phyloP scores from a whole-genome alignment of 2,329 filamentous ascomycete species.

The Colletotrichum tropicale region DNA sequence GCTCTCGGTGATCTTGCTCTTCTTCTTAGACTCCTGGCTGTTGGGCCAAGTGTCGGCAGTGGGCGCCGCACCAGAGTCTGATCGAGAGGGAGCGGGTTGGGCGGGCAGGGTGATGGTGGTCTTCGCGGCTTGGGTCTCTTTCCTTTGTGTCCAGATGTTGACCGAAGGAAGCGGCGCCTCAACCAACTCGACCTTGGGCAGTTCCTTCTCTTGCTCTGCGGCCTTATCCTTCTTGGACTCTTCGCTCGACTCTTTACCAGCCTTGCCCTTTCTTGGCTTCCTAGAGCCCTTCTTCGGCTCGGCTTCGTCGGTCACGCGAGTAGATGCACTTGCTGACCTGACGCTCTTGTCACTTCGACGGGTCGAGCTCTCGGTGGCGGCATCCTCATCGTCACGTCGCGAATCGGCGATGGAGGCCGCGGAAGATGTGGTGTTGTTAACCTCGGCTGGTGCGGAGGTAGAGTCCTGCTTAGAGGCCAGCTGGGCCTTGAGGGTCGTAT shows the following conservation, averaged over 20 bases:
- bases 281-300: conserved; percentile 61
- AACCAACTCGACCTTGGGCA: conserved; percentile 69
- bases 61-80: conserved; percentile 23
- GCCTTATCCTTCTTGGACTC: conserved; percentile 58
- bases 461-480: conserved; percentile 28
- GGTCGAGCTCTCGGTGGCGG: conserved; percentile 43
- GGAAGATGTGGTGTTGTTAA: conserved; percentile 31
- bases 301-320: conserved; percentile 71
- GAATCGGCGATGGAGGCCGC: conserved; percentile 41
- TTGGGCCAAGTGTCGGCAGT: conserved; percentile 30
- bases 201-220: conserved; percentile 64
- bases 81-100: conserved; percentile 18
- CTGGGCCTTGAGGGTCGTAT: conserved; percentile 8
- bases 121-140: conserved; percentile 66
- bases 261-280: conserved; percentile 65
- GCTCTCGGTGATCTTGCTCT: conserved; percentile 26
- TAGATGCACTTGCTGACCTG: conserved; percentile 65
- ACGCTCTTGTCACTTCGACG: conserved; percentile 52
- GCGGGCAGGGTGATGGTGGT: conserved; percentile 36
- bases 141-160: conserved; percentile 87
- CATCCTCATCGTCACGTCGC: conserved; percentile 42
- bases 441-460: neutral
- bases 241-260: conserved; percentile 48
- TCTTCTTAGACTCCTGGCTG: conserved; percentile 54
- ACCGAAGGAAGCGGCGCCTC: conserved; percentile 84